Conservation (phyloP, 495 filamentous ascomycete genomes). For the Podospora tetraspora region DNA sequence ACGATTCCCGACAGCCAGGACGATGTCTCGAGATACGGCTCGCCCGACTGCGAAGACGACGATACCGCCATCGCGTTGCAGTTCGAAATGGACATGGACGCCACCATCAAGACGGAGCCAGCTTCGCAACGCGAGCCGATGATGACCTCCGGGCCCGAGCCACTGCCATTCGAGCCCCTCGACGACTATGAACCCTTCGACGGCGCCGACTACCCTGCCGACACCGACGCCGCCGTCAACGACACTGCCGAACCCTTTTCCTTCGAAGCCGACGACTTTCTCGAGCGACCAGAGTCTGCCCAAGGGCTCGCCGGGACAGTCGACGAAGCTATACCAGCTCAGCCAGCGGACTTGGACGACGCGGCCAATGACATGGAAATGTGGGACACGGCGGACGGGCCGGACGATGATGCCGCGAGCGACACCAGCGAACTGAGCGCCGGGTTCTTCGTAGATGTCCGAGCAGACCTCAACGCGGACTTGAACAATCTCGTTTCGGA, state of each 20-base stretch:
- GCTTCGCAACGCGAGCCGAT: neutral
- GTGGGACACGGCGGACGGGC: neutral
- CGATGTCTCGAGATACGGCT: neutral
- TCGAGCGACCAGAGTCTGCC: neutral
- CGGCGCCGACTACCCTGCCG: neutral
- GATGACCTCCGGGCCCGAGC: neutral
- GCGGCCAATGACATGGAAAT: neutral
- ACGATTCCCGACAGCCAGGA: neutral
- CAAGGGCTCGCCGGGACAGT: neutral
- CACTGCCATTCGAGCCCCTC: neutral
- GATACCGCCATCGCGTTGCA: neutral
- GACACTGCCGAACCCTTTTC: neutral
- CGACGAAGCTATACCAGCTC: neutral
- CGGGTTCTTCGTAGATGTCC: neutral
- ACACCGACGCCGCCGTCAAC: neutral
- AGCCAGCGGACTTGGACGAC: neutral
- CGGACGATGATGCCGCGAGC: neutral
- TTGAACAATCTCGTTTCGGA: neutral
- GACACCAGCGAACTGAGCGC: constrained; percentile 1
- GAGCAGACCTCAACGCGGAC: neutral
- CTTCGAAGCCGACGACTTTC: neutral
- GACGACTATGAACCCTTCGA: neutral
- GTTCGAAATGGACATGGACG: neutral
- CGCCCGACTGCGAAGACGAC: neutral
- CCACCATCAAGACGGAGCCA: neutral